A percentile compares a stretch with the other conserved stretches of the same genome.
These are phyloP conservation scores for Phytopythium litorale DNA, from an alignment of 352 stramenopile genomes.

Conservation along the genomic window DNA sequence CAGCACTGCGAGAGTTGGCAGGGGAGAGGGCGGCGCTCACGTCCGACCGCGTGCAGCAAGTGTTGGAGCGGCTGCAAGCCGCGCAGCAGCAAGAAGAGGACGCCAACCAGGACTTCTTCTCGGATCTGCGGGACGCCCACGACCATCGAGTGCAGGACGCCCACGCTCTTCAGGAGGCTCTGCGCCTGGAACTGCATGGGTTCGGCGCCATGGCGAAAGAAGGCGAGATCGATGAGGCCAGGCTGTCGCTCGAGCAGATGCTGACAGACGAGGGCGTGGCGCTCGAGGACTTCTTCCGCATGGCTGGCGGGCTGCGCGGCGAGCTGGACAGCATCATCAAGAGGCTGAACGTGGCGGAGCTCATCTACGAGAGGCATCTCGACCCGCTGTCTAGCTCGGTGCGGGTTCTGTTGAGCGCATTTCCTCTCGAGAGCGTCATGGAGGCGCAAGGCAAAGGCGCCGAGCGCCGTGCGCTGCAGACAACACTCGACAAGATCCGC, in stretches of 20 bases:
- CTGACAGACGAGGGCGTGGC: conserved; percentile 29
- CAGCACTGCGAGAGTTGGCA: conserved; percentile 42
- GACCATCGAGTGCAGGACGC: conserved; percentile 31
- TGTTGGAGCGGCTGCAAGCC: conserved; percentile 38
- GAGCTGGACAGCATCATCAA: conserved; percentile 71
- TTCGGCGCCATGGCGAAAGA: conserved; percentile 63
- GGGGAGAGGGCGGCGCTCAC: conserved; percentile 36
- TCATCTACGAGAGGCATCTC: conserved; percentile 78
- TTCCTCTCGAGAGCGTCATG: conserved; percentile 61
- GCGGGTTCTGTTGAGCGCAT: conserved; percentile 48
- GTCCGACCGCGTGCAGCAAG: conserved; percentile 26
- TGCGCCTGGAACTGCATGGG: conserved; percentile 54
- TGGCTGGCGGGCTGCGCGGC: conserved; percentile 64
- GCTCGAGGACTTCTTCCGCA: conserved; percentile 84
- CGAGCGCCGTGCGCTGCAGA: conserved; percentile 58
- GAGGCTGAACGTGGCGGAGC: conserved; percentile 51
- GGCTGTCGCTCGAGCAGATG: conserved; percentile 23
- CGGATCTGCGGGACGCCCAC: conserved; percentile 35
- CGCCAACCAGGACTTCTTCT: conserved; percentile 55
- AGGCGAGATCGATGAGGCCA: conserved; percentile 36
- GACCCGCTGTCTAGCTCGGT: conserved; percentile 29
- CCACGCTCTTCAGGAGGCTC: conserved; percentile 30
- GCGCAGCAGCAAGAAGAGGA: conserved; percentile 71
- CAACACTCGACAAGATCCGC: conserved; percentile 80
- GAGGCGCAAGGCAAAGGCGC: conserved; percentile 77